Evolutionary conservation across 305 asterid genomes (phyloP).

Genomic region (Solanum hybrid): DNA sequence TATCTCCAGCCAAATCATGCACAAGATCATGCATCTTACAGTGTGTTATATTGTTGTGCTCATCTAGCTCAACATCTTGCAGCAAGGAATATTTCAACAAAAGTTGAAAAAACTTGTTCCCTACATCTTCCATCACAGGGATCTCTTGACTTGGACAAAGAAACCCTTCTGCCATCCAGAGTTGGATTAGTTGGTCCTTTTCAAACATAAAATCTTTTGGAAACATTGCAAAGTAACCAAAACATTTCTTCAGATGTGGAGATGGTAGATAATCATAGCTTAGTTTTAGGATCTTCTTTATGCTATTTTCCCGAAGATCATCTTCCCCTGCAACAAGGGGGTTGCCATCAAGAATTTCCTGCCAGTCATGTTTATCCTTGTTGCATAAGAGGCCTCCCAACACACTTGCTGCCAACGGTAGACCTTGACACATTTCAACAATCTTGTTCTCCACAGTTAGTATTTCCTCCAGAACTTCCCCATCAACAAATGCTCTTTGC

Average conservation of each 20-base stretch:
- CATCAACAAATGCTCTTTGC: not conserved
- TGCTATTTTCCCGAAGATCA: not conserved
- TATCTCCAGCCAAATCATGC: not conserved
- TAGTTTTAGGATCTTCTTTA: not conserved
- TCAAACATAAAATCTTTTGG: not conserved
- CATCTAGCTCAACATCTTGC: not conserved
- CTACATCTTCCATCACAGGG: not conserved
- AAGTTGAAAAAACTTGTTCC: not conserved
- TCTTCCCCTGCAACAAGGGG: not conserved
- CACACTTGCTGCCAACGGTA: not conserved
- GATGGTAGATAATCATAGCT: constrained; percentile 3
- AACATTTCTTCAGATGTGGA: not conserved
- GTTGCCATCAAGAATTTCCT: not conserved
- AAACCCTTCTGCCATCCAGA: constrained; percentile 9
- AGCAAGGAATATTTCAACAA: not conserved
- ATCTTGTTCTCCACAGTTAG: not conserved
- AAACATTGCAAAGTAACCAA: constrained; percentile 8
- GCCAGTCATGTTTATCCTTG: not conserved
- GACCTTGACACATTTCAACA: not conserved
- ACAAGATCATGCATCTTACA: constrained; percentile 17
- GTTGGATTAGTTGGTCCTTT: not conserved
- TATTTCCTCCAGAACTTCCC: not conserved
- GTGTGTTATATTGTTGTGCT: not conserved
- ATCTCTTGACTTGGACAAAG: not conserved
- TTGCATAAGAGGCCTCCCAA: not conserved